A percentile compares a stretch with the other conserved stretches of the same genome.
These are phyloP conservation scores for Nicotiana sylvestris DNA, from an alignment of 257 asterid species.

Conservation along the genomic window DNA sequence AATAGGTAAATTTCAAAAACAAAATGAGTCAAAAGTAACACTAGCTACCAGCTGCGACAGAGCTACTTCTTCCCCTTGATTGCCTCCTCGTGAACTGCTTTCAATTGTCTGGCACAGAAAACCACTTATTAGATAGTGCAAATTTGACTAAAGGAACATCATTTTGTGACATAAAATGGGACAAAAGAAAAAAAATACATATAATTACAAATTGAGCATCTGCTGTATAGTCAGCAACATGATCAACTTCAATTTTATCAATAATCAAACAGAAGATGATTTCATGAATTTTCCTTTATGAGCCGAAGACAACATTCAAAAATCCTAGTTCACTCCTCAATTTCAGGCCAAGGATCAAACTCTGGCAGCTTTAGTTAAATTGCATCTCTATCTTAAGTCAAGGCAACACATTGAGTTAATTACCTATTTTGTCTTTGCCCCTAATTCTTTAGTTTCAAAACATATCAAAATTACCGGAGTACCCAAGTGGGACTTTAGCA, in stretches of 20 bases:
- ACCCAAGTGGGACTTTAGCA: not conserved
- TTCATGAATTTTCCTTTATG: not conserved
- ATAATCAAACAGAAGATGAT: not conserved
- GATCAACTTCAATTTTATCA: not conserved
- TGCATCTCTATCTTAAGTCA: not conserved
- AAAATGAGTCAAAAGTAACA: conserved; percentile 8
- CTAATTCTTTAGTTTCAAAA: not conserved
- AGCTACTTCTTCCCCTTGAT: conserved; percentile 61
- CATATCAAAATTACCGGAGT: not conserved
- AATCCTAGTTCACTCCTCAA: not conserved
- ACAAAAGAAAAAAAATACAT: not conserved
- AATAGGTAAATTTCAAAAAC: not conserved
- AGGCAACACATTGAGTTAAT: not conserved
- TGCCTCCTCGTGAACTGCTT: conserved; percentile 57
- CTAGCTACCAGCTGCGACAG: conserved; percentile 66
- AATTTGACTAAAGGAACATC: not conserved
- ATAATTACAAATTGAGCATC: not conserved
- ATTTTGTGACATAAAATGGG: not conserved
- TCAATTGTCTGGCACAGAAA: conserved; percentile 61
- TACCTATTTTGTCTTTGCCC: not conserved
- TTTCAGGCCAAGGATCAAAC: not conserved
- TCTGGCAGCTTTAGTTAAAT: not conserved
- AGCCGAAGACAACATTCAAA: not conserved
- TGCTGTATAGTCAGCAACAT: not conserved
- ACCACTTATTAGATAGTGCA: conserved; percentile 9